Evolutionary conservation across 83 land plant species (phyloP).

Genomic region (Picea abies): DNA sequence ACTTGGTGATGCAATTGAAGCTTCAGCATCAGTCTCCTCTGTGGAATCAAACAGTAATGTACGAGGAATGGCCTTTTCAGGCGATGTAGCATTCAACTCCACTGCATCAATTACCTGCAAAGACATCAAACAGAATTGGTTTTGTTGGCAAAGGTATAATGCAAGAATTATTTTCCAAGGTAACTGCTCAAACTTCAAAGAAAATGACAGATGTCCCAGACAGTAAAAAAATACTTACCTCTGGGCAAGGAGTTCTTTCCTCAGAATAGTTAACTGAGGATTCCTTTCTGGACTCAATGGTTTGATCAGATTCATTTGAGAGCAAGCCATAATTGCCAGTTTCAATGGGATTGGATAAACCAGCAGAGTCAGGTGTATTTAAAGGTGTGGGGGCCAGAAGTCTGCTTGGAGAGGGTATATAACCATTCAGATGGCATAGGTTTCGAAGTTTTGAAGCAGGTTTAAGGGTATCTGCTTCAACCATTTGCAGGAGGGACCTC

Average conservation of each 20-base stretch:
- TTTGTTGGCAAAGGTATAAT: too few relatives aligned
- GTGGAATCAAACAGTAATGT: conserved; percentile 57
- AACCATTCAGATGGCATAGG: background rate
- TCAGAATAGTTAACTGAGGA: background rate
- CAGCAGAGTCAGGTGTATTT: conserved; percentile 49
- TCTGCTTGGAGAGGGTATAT: conserved; percentile 29
- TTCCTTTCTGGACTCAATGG: background rate
- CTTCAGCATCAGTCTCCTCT: conserved; percentile 42
- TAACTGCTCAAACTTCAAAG: too few relatives aligned
- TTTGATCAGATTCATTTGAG: conserved; percentile 6
- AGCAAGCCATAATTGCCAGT: background rate
- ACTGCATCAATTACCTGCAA: conserved; percentile 5
- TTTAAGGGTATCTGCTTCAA: background rate
- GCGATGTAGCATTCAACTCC: background rate
- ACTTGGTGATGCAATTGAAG: conserved; percentile 21
- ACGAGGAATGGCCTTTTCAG: conserved; percentile 31
- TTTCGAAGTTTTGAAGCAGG: background rate
- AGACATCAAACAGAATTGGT: background rate
- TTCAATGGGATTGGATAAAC: background rate
- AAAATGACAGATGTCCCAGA: background rate
- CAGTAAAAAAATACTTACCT: background rate
- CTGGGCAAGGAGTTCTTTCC: background rate
- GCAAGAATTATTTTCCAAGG: too few relatives aligned
- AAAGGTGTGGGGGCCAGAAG: conserved; percentile 67
- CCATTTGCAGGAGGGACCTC: background rate